Percentiles rank a stretch among this genome's conserved stretches.
Evolutionary conservation across 2,329 filamentous ascomycete species (phyloP).

Genomic region (Alternaria sp.): DNA sequence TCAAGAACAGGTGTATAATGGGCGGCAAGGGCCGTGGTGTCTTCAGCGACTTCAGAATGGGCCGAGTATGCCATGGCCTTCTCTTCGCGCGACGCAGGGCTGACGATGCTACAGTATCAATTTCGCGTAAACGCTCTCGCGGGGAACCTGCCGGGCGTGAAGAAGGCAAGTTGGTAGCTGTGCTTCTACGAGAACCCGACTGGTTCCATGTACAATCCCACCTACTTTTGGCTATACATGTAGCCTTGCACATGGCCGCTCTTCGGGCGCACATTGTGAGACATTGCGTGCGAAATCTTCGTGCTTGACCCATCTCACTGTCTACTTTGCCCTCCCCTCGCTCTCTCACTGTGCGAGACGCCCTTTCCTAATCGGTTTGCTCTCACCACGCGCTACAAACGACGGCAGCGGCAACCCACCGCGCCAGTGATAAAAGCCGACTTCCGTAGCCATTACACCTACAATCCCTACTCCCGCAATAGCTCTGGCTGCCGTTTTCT

Average conservation of each 20-base stretch:
- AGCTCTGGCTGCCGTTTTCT: background rate
- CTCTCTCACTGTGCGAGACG: background rate
- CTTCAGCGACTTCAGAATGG: constrained; percentile 91
- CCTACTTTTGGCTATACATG: background rate
- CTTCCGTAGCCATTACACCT: constrained; percentile 3
- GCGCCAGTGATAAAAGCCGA: background rate
- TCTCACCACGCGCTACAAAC: constrained; percentile 23
- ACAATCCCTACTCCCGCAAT: background rate
- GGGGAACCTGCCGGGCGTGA: constrained; percentile 87
- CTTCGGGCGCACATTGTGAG: background rate
- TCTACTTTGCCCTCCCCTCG: background rate
- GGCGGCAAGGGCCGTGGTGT: constrained; percentile 90
- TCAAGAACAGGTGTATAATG: constrained; percentile 90
- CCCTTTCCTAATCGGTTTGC: constrained; percentile 18
- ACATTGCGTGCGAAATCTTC: background rate
- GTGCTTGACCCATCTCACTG: background rate
- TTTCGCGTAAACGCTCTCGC: constrained; percentile 89
- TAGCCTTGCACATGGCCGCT: background rate
- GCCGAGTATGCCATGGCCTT: constrained; percentile 68
- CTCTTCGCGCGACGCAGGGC: background rate
- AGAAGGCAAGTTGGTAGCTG: constrained; percentile 91
- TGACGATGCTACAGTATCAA: constrained; percentile 71
- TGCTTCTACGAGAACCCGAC: background rate
- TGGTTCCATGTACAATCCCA: constrained; percentile 18
- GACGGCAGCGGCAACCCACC: constrained; percentile 1